Evolutionary conservation across 1,139 yeast species (phyloP), one percentile per base, ranked within the genome.

Genomic region (Pneumocystis jirovecii): DNA sequence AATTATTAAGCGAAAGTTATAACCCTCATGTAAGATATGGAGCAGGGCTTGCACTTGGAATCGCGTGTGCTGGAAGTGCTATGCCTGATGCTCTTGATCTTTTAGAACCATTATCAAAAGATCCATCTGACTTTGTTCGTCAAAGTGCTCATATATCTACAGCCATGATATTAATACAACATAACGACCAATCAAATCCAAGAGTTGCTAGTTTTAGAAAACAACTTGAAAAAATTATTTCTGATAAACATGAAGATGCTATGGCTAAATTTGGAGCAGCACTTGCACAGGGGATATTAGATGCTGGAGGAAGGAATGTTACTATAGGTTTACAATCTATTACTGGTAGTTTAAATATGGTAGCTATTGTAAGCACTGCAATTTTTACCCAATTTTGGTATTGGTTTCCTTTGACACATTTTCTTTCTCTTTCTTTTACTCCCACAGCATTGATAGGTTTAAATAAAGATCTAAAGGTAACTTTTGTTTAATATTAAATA

Each of bases 21-120:
- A 95, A 93, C 74, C 96, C 98, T 19, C 97, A 95, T 74, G 98
- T 95, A 42, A 88, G 99, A 76, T 93, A 95, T 74, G 99, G 99
- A 78, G 87, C 97, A 60, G 96, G 97, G 1, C 80, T 93, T 84
- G 98, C 99, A 0, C 81, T 93, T 70, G 98, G 97, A 77, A 88
- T 95, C 68, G 85, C 97, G 1, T 91, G 97, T 80, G 97, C 97
- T 39, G 98, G 98, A 65, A 87, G 95, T 74, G 95, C 91, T 4
- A 79, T 88, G 66, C 84, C 87, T 65, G 85, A 93, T 61, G 98
- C 98, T 0, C 83, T 93, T 68, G 96, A 90, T 70, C 90, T 95
- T 31, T 81, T 93, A 70, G 96, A 89, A 76, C 96, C 97, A 45
- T 83, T 93, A 78, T 84, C 93, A 57, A 89, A 89, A 73, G 99